phyloP scores from a whole-genome alignment of 768 basidiomycete species.

The Leccinum variicolor region DNA sequence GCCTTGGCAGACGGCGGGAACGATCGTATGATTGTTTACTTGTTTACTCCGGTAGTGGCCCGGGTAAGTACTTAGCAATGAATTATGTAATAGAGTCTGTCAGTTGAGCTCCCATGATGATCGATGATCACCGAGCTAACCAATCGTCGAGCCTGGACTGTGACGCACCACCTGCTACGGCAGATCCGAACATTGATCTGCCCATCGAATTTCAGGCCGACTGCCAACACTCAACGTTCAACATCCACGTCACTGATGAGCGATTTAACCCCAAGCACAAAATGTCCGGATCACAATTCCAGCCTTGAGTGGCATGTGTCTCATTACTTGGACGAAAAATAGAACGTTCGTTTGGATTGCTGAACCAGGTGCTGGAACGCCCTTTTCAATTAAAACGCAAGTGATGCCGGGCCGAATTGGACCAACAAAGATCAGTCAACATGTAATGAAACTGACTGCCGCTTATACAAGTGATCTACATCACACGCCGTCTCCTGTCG shows the following conservation, averaged over 20 bases:
- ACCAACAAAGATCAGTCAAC: background rate
- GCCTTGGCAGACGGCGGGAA: slow-evolving; percentile 3
- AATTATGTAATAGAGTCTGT: background rate
- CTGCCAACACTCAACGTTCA: background rate
- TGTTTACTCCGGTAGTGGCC: too few relatives aligned
- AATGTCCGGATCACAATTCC: background rate
- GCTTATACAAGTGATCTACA: background rate
- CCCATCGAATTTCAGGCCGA: background rate
- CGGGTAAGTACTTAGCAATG: background rate
- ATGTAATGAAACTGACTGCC: background rate
- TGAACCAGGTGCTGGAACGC: background rate
- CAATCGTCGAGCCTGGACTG: background rate
- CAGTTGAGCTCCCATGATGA: background rate
- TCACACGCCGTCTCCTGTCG: background rate
- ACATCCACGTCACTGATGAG: background rate
- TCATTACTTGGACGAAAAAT: background rate
- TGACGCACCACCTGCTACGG: background rate
- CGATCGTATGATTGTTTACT: background rate
- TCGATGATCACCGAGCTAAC: background rate
- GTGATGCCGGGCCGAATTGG: background rate
- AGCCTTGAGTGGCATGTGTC: background rate
- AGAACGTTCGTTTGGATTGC: background rate
- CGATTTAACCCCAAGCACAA: background rate
- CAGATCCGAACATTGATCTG: background rate
- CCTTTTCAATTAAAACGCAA: background rate